Evolutionary conservation across 345 rosid genomes (phyloP).

Genomic region (Hibiscus mutabilis): DNA sequence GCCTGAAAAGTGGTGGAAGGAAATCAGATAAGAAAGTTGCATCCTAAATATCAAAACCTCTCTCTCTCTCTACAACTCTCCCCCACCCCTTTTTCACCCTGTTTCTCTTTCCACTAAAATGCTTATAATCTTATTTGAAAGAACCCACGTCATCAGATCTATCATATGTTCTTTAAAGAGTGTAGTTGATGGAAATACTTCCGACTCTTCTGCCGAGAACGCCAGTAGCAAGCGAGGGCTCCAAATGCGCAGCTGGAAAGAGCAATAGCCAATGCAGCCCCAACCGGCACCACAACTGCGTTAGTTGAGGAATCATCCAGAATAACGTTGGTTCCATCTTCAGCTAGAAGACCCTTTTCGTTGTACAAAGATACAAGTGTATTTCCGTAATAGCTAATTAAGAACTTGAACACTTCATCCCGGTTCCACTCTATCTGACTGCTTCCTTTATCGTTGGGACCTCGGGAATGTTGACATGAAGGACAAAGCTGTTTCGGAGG

Average conservation of each 20-base stretch:
- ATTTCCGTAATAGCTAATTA: conserved; percentile 61
- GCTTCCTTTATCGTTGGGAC: conserved; percentile 13
- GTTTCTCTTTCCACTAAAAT: neutral
- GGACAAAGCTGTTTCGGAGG: conserved; percentile 88
- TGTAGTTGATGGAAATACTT: conserved; percentile 85
- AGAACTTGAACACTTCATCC: conserved; percentile 70
- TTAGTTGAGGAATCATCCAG: conserved; percentile 57
- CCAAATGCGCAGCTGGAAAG: conserved; percentile 97
- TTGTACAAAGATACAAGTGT: conserved; percentile 57
- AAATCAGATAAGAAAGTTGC: conserved; percentile 36
- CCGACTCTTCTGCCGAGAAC: conserved; percentile 92
- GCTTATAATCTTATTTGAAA: conserved; percentile 27
- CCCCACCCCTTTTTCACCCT: neutral
- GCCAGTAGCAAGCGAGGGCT: conserved; percentile 97
- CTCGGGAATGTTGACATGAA: conserved; percentile 47
- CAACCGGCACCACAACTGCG: conserved; percentile 81
- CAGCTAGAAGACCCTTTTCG: conserved; percentile 32
- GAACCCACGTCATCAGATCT: conserved; percentile 31
- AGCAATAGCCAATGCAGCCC: conserved; percentile 95
- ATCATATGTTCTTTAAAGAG: conserved; percentile 77
- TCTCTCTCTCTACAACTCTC: conserved; percentile 17
- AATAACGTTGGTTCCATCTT: conserved; percentile 30
- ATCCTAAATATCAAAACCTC: conserved; percentile 16
- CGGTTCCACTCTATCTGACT: conserved; percentile 52
- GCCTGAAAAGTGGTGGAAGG: conserved; percentile 60